Base-by-base conservation (phyloP, 1,284 basidiomycete genomes). In the Apiotrichum mycotoxinovorans region DNA sequence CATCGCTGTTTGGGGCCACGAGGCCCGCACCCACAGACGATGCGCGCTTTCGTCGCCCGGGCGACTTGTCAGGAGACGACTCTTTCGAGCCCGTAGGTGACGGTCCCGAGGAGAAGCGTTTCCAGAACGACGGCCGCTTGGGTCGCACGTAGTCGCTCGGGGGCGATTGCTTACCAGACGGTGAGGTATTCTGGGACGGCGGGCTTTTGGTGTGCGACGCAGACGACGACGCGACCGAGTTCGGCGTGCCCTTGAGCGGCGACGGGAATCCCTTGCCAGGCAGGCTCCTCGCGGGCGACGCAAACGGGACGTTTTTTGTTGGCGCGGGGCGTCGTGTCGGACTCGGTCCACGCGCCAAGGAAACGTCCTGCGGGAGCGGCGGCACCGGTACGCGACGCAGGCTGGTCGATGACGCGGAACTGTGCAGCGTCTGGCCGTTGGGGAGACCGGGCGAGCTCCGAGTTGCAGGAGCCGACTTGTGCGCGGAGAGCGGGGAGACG, bases 121-220 rank as follows among this genome's bases (percentile, higher is more conserved):
- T 71, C 69, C 69, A 72, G 35, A 72, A 68, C 11, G 65, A 58
- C 14, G 55, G 54, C 51, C 51, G 58, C 42, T 60, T 40, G 11
- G 27, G 37, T 8, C 49, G 40, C 11, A 51, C 14, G 23, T 22
- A 41, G 9, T 51, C 49, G 9, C 3, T 17, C 14, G 40, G 43
- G 2, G 42, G 50, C 5, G 41, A 14, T 20, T 33, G 25, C 15
- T 38, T 47, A 8, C 37, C 30, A n/a, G n/a, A 7, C 26, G 30
- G 46, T 5, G 22, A 23, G 8, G 46, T 10, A 9, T 18, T 14
- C 22, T 18, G 4, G 12, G 34, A 23, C 5, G 46, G 20, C 14
- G 27, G 27, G 18, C 43, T 44, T 14, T 23, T 42, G 8, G 40
- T 14, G 11, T 5, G 30, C 30, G 30, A 30, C 10, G 43, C n/a